phyloP scores from a whole-genome alignment of 345 rosid species.

The Brassica nigra region DNA sequence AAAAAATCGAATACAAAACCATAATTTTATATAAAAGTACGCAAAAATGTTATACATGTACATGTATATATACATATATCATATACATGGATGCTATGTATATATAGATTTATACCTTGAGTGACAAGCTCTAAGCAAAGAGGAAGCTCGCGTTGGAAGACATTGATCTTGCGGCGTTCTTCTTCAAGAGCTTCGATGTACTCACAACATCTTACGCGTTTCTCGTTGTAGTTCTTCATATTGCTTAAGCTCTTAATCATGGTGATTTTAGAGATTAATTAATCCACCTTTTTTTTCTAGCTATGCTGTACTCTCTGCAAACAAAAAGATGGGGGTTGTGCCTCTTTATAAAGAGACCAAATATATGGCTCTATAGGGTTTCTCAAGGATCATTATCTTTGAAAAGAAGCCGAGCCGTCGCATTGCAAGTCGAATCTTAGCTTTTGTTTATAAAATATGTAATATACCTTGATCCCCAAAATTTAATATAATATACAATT shows the following conservation, averaged over 20 bases:
- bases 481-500: background rate
- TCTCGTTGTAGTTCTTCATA: constrained; percentile 51
- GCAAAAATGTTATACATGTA: background rate
- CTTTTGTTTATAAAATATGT: constrained; percentile 10
- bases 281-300: constrained; percentile 12
- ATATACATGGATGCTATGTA: background rate
- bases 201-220: constrained; percentile 58
- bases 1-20: background rate
- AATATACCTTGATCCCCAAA: background rate
- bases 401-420: constrained; percentile 38
- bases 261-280: constrained; percentile 10
- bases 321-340: constrained; percentile 15
- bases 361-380: constrained; percentile 69
- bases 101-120: constrained; percentile 47
- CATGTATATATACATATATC: background rate
- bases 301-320: background rate
- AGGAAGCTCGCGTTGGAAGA: constrained; percentile 94
- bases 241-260: constrained; percentile 31
- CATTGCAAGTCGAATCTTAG: constrained; percentile 54
- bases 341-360: constrained; percentile 36
- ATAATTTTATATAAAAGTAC: background rate
- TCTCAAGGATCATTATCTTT: constrained; percentile 43
- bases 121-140: constrained; percentile 90
- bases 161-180: constrained; percentile 84
- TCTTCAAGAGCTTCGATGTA: constrained; percentile 78